phyloP scores from a whole-genome alignment of 1,139 yeast genomes.

The Kodamaea sp. region DNA sequence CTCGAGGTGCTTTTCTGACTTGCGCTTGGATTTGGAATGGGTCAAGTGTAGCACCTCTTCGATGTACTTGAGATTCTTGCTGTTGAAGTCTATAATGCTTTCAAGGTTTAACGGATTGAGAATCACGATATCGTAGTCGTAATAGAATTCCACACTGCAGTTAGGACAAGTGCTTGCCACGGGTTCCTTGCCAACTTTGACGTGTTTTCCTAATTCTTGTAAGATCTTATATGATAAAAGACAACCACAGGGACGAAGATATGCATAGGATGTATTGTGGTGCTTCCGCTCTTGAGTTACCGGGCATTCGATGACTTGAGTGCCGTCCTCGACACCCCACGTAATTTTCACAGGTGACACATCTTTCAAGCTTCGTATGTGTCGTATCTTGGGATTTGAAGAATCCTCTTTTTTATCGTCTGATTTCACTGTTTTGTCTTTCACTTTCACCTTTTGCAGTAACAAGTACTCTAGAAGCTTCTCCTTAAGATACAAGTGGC shows the following conservation, averaged over 20 bases:
- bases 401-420: not conserved
- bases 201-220: conserved; percentile 14
- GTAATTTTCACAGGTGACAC: conserved; percentile 27
- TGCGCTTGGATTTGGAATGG: conserved; percentile 16
- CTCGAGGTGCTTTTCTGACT: conserved; percentile 2
- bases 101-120: conserved; percentile 24
- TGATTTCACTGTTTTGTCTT: not conserved
- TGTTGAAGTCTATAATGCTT: conserved; percentile 30
- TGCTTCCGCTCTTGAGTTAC: conserved; percentile 11
- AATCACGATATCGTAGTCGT: conserved; percentile 33
- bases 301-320: conserved; percentile 42
- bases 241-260: conserved; percentile 45
- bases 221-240: conserved; percentile 30
- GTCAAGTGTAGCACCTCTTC: conserved; percentile 11
- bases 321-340: conserved; percentile 19
- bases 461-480: conserved; percentile 60
- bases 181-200: conserved; percentile 5
- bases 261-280: conserved; percentile 22
- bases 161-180: conserved; percentile 30
- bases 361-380: conserved; percentile 17
- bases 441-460: conserved; percentile 19
- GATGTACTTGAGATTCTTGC: conserved; percentile 32
- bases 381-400: not conserved
- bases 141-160: conserved; percentile 28
- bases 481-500: conserved; percentile 70